Conservation (phyloP, 305 asterid genomes). For the Fraxinus angustifolia region DNA sequence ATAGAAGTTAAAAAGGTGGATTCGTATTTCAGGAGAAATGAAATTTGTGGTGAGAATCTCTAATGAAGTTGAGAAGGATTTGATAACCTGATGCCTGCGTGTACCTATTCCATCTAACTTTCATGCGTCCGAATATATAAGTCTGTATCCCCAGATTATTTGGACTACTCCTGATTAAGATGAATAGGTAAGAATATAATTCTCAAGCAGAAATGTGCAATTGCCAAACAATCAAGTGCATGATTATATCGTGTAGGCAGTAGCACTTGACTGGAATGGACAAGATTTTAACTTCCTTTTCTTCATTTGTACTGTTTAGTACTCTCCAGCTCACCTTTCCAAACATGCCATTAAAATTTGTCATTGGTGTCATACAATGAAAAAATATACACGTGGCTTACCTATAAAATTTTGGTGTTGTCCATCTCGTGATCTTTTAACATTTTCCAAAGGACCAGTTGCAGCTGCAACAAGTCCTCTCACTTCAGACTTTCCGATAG, state of each 20-base stretch:
- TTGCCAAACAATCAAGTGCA: not conserved
- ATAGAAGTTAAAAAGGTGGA: not conserved
- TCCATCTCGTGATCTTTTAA: constrained; percentile 53
- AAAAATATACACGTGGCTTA: constrained; percentile 3
- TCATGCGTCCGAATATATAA: not conserved
- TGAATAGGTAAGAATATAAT: not conserved
- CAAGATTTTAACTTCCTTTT: not conserved
- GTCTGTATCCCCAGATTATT: not conserved
- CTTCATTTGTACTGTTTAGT: not conserved
- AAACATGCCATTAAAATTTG: not conserved
- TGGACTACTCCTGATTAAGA: not conserved
- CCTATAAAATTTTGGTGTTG: constrained; percentile 50
- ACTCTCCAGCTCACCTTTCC: not conserved
- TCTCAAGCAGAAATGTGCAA: constrained; percentile 9
- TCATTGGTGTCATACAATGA: not conserved
- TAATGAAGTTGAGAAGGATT: not conserved
- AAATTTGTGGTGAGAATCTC: not conserved
- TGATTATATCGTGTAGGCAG: not conserved
- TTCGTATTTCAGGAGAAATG: not conserved
- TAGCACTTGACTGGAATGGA: not conserved
- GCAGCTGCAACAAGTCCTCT: constrained; percentile 36
- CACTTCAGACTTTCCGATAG: constrained; percentile 30
- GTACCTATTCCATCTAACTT: not conserved
- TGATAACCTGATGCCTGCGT: not conserved
- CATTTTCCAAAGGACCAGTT: constrained; percentile 40